Percentiles rank a stretch among this genome's conserved stretches.
These are phyloP conservation scores for Penicillium psychrofluorescens DNA, from an alignment of 495 filamentous ascomycete genomes.

Conservation along the genomic window DNA sequence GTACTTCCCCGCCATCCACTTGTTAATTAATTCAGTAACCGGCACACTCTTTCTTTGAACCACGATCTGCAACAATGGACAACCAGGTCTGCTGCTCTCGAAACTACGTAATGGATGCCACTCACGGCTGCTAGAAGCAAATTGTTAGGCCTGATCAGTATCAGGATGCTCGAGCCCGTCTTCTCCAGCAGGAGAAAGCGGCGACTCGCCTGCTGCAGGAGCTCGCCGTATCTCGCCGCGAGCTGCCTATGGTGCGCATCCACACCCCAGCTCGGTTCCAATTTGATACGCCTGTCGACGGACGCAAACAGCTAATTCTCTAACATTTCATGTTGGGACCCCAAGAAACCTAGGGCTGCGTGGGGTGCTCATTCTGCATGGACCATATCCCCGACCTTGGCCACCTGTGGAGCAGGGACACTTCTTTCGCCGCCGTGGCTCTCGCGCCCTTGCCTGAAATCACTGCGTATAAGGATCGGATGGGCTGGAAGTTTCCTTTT, in stretches of 20 bases:
- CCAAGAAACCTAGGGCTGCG: constrained; percentile 21
- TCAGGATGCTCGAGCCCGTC: constrained; percentile 26
- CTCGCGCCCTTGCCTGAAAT: constrained; percentile 29
- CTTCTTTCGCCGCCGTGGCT: constrained; percentile 27
- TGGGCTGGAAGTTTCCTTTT: constrained; percentile 38
- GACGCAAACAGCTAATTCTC: constrained; percentile 34
- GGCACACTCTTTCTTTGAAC: too few relatives aligned
- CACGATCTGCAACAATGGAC: too few relatives aligned
- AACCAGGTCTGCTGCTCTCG: too few relatives aligned
- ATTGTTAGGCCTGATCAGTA: constrained; percentile 21
- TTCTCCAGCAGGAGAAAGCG: constrained; percentile 35
- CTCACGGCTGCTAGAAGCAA: not conserved
- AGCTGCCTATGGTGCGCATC: constrained; percentile 34
- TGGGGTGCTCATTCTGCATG: constrained; percentile 29
- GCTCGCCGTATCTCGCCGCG: constrained; percentile 21
- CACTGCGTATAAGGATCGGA: constrained; percentile 24
- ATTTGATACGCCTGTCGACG: constrained; percentile 27
- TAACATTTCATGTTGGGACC: constrained; percentile 43
- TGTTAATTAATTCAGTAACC: too few relatives aligned
- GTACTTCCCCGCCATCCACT: too few relatives aligned
- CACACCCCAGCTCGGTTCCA: constrained; percentile 21
- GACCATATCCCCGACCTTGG: constrained; percentile 30
- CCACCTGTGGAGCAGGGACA: constrained; percentile 27
- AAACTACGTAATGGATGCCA: too few relatives aligned
- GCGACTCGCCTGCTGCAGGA: constrained; percentile 18